A percentile compares a stretch with the other conserved stretches of the same genome.
phyloP scores from a whole-genome alignment of 2,329 filamentous ascomycete species.

The Xylariaceae sp. region DNA sequence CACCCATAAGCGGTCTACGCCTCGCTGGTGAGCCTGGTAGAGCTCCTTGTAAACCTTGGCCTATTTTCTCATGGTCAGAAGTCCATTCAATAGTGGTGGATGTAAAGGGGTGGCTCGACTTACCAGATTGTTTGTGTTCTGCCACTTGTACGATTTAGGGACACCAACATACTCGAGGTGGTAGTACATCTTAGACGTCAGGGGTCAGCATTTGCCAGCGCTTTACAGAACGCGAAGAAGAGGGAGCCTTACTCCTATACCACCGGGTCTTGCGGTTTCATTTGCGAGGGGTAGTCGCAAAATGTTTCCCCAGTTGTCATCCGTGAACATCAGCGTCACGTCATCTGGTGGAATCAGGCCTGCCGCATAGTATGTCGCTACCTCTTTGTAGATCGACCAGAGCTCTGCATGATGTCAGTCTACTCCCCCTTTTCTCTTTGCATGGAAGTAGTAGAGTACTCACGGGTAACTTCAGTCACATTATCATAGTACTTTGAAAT shows the following conservation, averaged over 20 bases:
- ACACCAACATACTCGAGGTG: conserved; percentile 50
- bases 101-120: conserved; percentile 31
- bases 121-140: conserved; percentile 59
- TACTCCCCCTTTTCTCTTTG: not conserved
- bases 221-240: not conserved
- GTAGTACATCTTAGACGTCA: conserved; percentile 43
- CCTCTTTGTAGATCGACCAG: conserved; percentile 62
- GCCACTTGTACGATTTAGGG: conserved; percentile 51
- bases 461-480: conserved; percentile 39
- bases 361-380: conserved; percentile 51
- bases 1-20: conserved; percentile 59
- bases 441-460: conserved; percentile 17
- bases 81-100: too few species aligned
- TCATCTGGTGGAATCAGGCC: conserved; percentile 49
- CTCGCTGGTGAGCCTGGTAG: conserved; percentile 52
- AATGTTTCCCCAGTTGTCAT: conserved; percentile 66
- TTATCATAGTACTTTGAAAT: conserved; percentile 47
- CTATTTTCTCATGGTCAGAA: conserved; percentile 3
- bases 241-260: conserved; percentile 48
- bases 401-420: conserved; percentile 40
- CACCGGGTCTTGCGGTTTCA: conserved; percentile 55
- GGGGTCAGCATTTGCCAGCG: not conserved
- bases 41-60: conserved; percentile 40
- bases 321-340: conserved; percentile 62
- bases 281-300: conserved; percentile 54